These are phyloP conservation scores for Sergeia podlipaevii DNA, from an alignment of 208 protist genomes.

Conservation along the genomic window DNA sequence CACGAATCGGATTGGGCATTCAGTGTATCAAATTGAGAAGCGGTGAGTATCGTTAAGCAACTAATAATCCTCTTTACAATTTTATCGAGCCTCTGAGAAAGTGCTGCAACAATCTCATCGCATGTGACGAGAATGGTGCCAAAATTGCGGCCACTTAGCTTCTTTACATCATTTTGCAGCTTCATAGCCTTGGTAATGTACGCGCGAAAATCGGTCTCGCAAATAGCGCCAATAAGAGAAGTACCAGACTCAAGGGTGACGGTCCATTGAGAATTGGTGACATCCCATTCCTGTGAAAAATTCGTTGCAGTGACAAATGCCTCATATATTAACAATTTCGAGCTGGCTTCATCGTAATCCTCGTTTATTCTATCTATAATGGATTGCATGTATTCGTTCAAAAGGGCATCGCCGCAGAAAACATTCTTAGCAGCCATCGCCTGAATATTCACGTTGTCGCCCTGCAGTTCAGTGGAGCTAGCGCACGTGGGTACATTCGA, in stretches of 20 bases:
- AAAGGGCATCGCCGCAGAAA: conserved; percentile 15
- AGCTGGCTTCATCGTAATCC: conserved; percentile 31
- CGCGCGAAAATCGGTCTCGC: conserved; percentile 36
- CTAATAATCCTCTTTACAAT: conserved; percentile 33
- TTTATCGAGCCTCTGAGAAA: conserved; percentile 24
- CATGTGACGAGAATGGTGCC: conserved; percentile 40
- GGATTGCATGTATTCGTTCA: conserved; percentile 17
- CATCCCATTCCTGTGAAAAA: conserved; percentile 40
- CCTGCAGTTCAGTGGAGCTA: conserved; percentile 13
- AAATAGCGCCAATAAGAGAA: conserved; percentile 15
- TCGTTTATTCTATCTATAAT: conserved; percentile 15
- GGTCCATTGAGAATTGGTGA: conserved; percentile 10
- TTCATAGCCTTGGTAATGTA: conserved; percentile 36
- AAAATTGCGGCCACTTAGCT: conserved; percentile 28
- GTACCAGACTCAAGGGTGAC: conserved; percentile 6
- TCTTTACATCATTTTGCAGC: conserved; percentile 33
- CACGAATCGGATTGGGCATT: conserved; percentile 23
- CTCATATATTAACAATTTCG: conserved; percentile 32
- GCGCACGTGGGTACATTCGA: conserved; percentile 20
- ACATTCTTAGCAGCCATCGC: conserved; percentile 6
- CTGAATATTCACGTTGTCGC: conserved; percentile 1
- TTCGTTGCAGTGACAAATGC: conserved; percentile 14
- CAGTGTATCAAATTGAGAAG: conserved; percentile 20
- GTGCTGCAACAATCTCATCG: conserved; percentile 17
- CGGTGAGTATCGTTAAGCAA: conserved; percentile 22